These are phyloP conservation scores for Polytrichum formosum DNA, from an alignment of 225 moss, liverwort and hornwort genomes.

Conservation along the genomic window DNA sequence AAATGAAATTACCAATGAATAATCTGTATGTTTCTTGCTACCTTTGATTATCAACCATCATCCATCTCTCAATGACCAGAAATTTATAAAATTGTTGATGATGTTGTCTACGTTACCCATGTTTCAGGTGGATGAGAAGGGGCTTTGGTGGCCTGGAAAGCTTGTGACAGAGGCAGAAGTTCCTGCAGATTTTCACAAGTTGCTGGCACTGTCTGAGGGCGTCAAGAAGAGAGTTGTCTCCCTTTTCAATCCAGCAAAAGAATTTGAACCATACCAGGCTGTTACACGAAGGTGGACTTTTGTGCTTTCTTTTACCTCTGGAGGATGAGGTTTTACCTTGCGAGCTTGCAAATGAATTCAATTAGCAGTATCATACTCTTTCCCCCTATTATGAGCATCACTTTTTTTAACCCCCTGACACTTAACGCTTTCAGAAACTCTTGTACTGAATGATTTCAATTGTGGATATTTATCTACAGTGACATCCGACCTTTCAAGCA, in stretches of 20 bases:
- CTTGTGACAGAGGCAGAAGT: constrained; percentile 29
- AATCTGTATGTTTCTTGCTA: too few relatives aligned
- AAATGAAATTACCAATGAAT: too few relatives aligned
- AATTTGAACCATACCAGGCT: constrained; percentile 38
- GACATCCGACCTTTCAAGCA: constrained; percentile 35
- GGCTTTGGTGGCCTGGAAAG: constrained; percentile 52
- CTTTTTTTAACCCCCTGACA: too few relatives aligned
- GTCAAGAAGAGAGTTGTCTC: constrained; percentile 27
- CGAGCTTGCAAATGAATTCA: too few relatives aligned
- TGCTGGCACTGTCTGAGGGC: constrained; percentile 17
- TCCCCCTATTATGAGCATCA: too few relatives aligned
- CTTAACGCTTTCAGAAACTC: background rate
- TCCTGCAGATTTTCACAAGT: constrained; percentile 28
- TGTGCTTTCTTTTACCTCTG: constrained; percentile 6
- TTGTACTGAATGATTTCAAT: background rate
- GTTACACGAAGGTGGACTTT: constrained; percentile 41
- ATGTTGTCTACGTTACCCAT: too few relatives aligned
- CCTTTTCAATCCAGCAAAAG: constrained; percentile 49
- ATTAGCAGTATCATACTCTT: too few relatives aligned
- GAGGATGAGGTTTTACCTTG: background rate
- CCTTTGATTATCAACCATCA: too few relatives aligned
- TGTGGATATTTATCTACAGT: constrained; percentile 28
- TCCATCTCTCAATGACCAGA: too few relatives aligned
- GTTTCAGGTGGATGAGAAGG: constrained; percentile 42
- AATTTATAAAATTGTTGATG: too few relatives aligned